These are phyloP conservation scores for Annona squamosa DNA, from an alignment of 164 flowering plant species.

Conservation along the genomic window DNA sequence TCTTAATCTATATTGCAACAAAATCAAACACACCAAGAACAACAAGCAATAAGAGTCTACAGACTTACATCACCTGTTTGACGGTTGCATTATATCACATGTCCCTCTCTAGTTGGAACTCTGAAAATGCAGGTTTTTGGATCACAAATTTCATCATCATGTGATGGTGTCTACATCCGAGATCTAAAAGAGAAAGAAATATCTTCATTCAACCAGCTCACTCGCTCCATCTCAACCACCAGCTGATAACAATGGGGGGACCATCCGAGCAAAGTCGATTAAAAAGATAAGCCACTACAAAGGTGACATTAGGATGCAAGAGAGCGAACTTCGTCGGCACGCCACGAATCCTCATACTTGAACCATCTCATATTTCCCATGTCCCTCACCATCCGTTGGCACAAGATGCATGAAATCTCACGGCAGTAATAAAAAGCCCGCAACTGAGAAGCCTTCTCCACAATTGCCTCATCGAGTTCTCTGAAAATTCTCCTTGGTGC, in stretches of 20 bases:
- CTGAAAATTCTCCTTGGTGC: conserved; percentile 18
- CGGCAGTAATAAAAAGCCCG: conserved; percentile 38
- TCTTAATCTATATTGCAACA: no score
- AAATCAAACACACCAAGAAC: no score
- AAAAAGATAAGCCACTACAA: neutral
- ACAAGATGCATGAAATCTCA: conserved; percentile 41
- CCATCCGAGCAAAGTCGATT: neutral
- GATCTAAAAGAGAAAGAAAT: no score
- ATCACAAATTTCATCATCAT: no score
- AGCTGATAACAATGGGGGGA: neutral
- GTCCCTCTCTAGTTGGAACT: no score
- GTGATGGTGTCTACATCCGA: no score
- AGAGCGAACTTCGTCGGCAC: conserved; percentile 40
- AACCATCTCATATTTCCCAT: conserved; percentile 67
- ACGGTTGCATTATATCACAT: no score
- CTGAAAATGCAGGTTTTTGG: no score
- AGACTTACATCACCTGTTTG: no score
- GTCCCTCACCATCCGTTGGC: conserved; percentile 34
- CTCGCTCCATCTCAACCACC: no score
- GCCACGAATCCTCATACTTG: conserved; percentile 52
- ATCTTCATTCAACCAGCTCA: no score
- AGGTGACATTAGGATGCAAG: conserved; percentile 30
- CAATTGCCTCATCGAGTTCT: conserved; percentile 31
- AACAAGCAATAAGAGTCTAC: no score
- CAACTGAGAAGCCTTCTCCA: conserved; percentile 32